These are phyloP conservation scores for Aaosphaeria arxii DNA, from an alignment of 2,329 filamentous ascomycete genomes.

Conservation along the genomic window DNA sequence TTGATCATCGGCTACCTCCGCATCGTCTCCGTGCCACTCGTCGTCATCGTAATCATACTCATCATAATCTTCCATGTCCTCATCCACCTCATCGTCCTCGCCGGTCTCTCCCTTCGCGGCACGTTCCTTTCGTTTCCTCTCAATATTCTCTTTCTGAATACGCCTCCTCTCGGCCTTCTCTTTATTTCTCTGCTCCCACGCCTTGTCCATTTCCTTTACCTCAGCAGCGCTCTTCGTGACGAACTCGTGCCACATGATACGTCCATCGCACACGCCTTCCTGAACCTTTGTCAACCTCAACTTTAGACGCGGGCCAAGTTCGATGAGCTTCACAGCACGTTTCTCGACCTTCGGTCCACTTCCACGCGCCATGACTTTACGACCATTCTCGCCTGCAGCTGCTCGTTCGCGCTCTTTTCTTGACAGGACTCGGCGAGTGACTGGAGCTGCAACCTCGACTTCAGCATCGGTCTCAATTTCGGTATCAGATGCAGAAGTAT, in stretches of 20 bases:
- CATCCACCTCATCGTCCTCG: conserved; percentile 35
- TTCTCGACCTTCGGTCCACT: conserved; percentile 64
- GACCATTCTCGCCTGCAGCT: conserved; percentile 38
- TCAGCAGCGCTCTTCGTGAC: conserved; percentile 81
- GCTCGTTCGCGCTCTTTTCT: conserved; percentile 48
- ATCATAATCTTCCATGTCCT: conserved; percentile 42
- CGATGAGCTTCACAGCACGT: conserved; percentile 84
- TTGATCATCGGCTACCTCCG: conserved; percentile 44
- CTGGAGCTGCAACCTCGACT: conserved; percentile 70
- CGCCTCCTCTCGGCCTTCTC: conserved; percentile 81
- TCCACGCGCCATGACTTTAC: conserved; percentile 33
- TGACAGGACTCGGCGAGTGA: conserved; percentile 61
- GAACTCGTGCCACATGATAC: conserved; percentile 97
- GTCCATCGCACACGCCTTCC: conserved; percentile 84
- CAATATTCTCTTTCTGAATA: conserved; percentile 85
- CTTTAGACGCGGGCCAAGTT: conserved; percentile 86
- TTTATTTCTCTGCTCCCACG: conserved; percentile 73
- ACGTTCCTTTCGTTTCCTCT: conserved; percentile 71
- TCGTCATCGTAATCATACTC: conserved; percentile 51
- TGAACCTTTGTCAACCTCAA: conserved; percentile 93
- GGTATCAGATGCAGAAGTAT: conserved; percentile 89
- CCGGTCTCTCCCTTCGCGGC: conserved; percentile 44
- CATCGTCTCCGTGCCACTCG: conserved; percentile 53
- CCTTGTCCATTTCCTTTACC: conserved; percentile 72
- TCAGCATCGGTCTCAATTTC: conserved; percentile 94